phyloP scores from a whole-genome alignment of 108 stramenopile species.

The Fragilaria radians region DNA sequence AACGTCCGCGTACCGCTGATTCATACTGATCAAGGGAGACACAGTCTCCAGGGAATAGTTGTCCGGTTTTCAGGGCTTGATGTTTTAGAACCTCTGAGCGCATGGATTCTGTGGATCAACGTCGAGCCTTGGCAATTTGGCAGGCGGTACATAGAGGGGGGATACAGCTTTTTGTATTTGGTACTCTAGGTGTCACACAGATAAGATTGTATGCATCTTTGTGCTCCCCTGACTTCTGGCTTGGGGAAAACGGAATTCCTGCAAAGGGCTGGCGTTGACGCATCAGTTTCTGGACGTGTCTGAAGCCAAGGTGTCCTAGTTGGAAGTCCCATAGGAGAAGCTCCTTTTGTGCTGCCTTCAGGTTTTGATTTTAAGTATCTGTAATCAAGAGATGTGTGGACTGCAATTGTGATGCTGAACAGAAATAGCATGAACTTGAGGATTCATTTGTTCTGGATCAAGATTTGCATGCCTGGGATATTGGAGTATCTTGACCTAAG shows the following conservation, averaged over 20 bases:
- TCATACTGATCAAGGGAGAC: conserved; percentile 21
- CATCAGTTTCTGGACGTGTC: not conserved
- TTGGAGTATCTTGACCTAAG: no score
- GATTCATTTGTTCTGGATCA: no score
- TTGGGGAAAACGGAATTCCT: not conserved
- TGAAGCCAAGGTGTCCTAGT: conserved; percentile 16
- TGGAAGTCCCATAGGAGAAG: conserved; percentile 26
- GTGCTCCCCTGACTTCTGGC: no score
- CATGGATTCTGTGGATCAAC: not conserved
- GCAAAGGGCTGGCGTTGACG: not conserved
- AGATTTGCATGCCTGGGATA: no score
- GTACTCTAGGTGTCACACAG: not conserved
- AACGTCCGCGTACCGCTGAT: conserved; percentile 15
- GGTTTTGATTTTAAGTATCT: conserved; percentile 23
- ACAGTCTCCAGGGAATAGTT: conserved; percentile 15
- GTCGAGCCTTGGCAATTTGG: conserved; percentile 14
- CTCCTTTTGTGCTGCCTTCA: conserved; percentile 30
- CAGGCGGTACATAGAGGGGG: conserved; percentile 19
- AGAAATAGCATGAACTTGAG: no score
- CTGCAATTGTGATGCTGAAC: no score
- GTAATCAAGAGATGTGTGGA: no score
- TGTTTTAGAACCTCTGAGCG: not conserved
- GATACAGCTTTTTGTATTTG: not conserved
- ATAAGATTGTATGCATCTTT: not conserved
- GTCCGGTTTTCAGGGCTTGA: not conserved